These are phyloP conservation scores for Hydrangea macrophylla DNA, from an alignment of 148 eudicot genomes.

Conservation along the genomic window DNA sequence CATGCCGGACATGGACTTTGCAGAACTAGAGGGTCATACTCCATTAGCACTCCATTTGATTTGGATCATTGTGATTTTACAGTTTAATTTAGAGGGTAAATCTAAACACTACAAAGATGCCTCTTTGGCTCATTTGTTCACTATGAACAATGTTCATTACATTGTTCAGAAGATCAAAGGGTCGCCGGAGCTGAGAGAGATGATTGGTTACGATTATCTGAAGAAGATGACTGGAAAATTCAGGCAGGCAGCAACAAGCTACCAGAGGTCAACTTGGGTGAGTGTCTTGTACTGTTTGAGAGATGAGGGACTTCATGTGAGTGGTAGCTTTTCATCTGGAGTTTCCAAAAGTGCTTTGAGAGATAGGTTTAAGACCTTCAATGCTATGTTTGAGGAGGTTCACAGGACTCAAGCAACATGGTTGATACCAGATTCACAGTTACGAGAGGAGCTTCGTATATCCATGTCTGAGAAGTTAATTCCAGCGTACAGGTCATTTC, in stretches of 20 bases:
- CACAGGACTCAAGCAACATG: slow-evolving; percentile 69
- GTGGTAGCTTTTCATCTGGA: slow-evolving; percentile 15
- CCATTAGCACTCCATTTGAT: slow-evolving; percentile 75
- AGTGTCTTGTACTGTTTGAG: slow-evolving; percentile 68
- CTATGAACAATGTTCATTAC: slow-evolving; percentile 85
- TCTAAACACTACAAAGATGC: slow-evolving; percentile 56
- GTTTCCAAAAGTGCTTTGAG: slow-evolving; percentile 66
- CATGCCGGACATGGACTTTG: slow-evolving; percentile 55
- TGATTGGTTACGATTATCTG: slow-evolving; percentile 73
- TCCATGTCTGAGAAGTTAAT: slow-evolving; percentile 67
- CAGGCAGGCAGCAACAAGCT: slow-evolving; percentile 52
- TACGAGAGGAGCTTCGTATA: slow-evolving; percentile 71
- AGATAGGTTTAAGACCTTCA: slow-evolving; percentile 75
- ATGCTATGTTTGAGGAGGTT: slow-evolving; percentile 78
- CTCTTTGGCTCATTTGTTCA: slow-evolving; percentile 63
- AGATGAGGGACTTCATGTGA: slow-evolving; percentile 50
- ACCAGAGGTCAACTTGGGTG: slow-evolving; percentile 62
- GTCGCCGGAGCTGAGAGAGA: slow-evolving; percentile 55
- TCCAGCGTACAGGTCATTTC: slow-evolving; percentile 73
- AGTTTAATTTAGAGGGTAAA: slow-evolving; percentile 62
- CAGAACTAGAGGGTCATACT: slow-evolving; percentile 52
- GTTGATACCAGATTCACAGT: slow-evolving; percentile 70
- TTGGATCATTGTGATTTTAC: slow-evolving; percentile 69
- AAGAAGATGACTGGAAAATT: slow-evolving; percentile 53
- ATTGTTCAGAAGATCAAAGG: slow-evolving; percentile 69